Base-by-base conservation (phyloP, 108 stramenopile species). In the Nitzschia inconspicua region DNA sequence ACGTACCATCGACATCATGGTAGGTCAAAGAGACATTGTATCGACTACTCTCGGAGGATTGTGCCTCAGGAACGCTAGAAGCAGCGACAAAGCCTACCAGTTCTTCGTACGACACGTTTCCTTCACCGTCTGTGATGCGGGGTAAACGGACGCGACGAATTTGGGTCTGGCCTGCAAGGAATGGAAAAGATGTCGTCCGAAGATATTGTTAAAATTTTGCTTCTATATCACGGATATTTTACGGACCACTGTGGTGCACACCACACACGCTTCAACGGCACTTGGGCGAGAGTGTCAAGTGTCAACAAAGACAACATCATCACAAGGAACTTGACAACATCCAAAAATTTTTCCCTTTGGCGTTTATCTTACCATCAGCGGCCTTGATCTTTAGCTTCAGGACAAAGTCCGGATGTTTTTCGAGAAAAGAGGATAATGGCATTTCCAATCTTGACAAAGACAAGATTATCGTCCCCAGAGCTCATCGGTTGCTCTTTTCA, bases 1-100 rank as follows among this genome's bases (percentile, higher is more conserved):
- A n/a, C n/a, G n/a, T n/a, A n/a, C n/a, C 74, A 43, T 91, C 90
- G 39, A 61, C 75, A 63, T 92, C 91, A 32, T 75, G 66, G 63
- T 92, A 92, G 3, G 79, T 88, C 20, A 82, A 52, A 14, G 46
- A 44, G 4, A 60, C 56, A n/a, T 29, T 42, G 53, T 44, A 57
- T 48, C 14, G 47, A 23, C n/a, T 40, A 2, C 4, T 54, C 5
- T 54, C 34, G 1, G 20, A 20, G 2, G 34, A 32, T 0, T 39
- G 14, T 0, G 0, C 48, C 10, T 35, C 40, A 7, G 76, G 68
- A 57, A 71, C 80, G 22, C 58, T 46, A 29, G 73, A 71, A 10
- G 73, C 62, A 30, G 78, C 42, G 1, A 63, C 48, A 22, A 83
- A 57, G 0, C 58, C 72, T 1, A 65, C 68, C 40, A 88, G 56